Base-by-base conservation (phyloP, 2,329 filamentous ascomycete species). In the Thyridium curvatum region DNA sequence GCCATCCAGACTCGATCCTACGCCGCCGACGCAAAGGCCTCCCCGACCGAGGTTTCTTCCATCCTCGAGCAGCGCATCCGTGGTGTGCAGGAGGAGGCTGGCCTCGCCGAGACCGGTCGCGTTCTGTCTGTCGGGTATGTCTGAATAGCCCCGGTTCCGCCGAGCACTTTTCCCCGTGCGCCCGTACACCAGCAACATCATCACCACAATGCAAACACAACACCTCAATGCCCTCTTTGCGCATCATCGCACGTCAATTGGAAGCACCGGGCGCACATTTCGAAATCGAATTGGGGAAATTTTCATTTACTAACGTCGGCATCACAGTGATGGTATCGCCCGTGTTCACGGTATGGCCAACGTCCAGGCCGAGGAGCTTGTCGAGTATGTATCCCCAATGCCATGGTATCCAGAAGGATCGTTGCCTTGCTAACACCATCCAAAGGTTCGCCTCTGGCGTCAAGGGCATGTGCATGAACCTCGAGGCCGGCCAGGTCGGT, bases 381-480 rank as follows among this genome's bases (percentile, higher is more conserved):
- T 98, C 67, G 93, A 98, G 90, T 96, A 88, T 61, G 89, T 85
- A 26, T 26, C 21, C 21, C 21, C 6, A 26, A 6, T 26, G 10
- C 10, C 21, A 26, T 26, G 21, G 6, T 26, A 26, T 26, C 21
- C 21, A 6, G 21, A 6, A n/a, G n/a, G n/a, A n/a, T n/a, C n/a
- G n/a, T n/a, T n/a, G n/a, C n/a, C n/a, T 6, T 26, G 44, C 48
- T 46, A 47, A 54, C 47, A 17, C 18, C 29, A 44, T 46, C 30
- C 34, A 4, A 53, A 96, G 90, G 79, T 98, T 98, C 78, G 88
- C 93, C 62, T 98, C 93, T 53, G 93, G 93, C 71, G 93, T 97
- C 73, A 97, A 97, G 84, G 93, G 93, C 71, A 98, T 98, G 93
- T 97, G 91, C 87, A 97, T 98, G 91, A 98, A 98, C 86, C 84